Evolutionary conservation across 164 flowering plant genomes (phyloP).

Genomic region (Euptelea pleiosperma): DNA sequence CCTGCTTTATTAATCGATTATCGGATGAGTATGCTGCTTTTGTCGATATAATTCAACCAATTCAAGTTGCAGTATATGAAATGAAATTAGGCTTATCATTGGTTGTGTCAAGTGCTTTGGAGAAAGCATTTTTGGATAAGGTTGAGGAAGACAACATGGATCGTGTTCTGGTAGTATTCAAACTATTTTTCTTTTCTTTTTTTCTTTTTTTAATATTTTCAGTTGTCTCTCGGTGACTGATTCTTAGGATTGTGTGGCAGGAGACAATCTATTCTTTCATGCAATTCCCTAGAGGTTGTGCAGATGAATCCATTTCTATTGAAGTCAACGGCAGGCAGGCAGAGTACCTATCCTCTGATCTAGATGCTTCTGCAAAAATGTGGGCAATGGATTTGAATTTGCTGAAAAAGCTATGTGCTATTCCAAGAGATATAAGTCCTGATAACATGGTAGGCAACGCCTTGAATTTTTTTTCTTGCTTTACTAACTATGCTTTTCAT

Average conservation of each 20-base stretch:
- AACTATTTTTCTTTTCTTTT: neutral
- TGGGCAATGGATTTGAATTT: slow-evolving; percentile 31
- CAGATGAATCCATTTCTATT: slow-evolving; percentile 22
- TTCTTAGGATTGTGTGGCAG: slow-evolving; percentile 33
- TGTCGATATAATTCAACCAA: slow-evolving; percentile 69
- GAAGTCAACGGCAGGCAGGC: slow-evolving; percentile 15
- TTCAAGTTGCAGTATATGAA: slow-evolving; percentile 88
- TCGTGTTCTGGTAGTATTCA: slow-evolving; percentile 36
- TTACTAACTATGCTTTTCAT: no score
- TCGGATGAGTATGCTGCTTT: slow-evolving; percentile 54
- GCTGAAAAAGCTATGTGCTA: slow-evolving; percentile 43
- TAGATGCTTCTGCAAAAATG: slow-evolving; percentile 20
- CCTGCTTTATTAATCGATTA: slow-evolving; percentile 54
- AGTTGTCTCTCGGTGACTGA: slow-evolving; percentile 6
- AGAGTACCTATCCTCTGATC: slow-evolving; percentile 16
- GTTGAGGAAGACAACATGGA: slow-evolving; percentile 32
- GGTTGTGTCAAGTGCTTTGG: slow-evolving; percentile 41
- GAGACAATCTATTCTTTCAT: slow-evolving; percentile 53
- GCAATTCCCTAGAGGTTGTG: slow-evolving; percentile 57
- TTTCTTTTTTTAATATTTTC: neutral
- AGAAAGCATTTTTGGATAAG: slow-evolving; percentile 29
- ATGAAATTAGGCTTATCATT: slow-evolving; percentile 83
- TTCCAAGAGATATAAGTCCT: slow-evolving; percentile 22
- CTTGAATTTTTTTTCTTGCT: no score
- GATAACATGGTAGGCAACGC: slow-evolving; percentile 42